Percentiles rank a stretch among this genome's conserved stretches.
Evolutionary conservation across 2,329 filamentous ascomycete species (phyloP).

Genomic region (Verticillium zaregamsianum): DNA sequence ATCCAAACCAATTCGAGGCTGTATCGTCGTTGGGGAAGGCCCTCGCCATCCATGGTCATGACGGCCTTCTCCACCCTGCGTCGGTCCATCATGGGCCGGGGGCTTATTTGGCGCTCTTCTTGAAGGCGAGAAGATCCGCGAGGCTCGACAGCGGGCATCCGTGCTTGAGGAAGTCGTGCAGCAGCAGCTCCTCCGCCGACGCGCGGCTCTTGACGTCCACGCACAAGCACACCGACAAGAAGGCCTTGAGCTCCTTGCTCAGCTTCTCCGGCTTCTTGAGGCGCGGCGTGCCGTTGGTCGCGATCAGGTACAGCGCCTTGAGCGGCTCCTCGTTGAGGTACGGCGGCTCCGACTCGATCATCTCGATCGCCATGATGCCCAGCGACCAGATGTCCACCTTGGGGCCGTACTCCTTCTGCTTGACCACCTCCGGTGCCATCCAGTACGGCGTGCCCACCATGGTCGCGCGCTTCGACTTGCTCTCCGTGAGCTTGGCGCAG

Average conservation of each 20-base stretch:
- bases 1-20: conserved; percentile 1
- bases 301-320: conserved; percentile 95
- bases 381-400: conserved; percentile 99
- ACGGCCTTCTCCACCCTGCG: background rate
- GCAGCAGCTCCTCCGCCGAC: conserved; percentile 82
- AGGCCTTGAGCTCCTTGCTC: conserved; percentile 95
- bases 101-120: conserved; percentile 63
- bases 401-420: conserved; percentile 97
- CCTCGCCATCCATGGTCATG: background rate
- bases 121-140: conserved; percentile 83
- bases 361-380: conserved; percentile 99
- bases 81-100: background rate
- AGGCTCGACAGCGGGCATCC: conserved; percentile 81
- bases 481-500: conserved; percentile 96
- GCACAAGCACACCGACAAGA: conserved; percentile 92
- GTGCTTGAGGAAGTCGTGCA: conserved; percentile 91
- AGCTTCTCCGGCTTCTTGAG: conserved; percentile 98
- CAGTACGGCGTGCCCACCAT: conserved; percentile 99
- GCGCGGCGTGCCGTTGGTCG: conserved; percentile 92
- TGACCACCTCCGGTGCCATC: conserved; percentile 99
- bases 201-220: conserved; percentile 95
- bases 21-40: background rate
- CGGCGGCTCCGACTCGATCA: conserved; percentile 98
- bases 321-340: conserved; percentile 97
- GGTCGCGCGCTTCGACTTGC: conserved; percentile 93